Conservation (phyloP, 441 rosid genomes). For the Corymbia calophylla region DNA sequence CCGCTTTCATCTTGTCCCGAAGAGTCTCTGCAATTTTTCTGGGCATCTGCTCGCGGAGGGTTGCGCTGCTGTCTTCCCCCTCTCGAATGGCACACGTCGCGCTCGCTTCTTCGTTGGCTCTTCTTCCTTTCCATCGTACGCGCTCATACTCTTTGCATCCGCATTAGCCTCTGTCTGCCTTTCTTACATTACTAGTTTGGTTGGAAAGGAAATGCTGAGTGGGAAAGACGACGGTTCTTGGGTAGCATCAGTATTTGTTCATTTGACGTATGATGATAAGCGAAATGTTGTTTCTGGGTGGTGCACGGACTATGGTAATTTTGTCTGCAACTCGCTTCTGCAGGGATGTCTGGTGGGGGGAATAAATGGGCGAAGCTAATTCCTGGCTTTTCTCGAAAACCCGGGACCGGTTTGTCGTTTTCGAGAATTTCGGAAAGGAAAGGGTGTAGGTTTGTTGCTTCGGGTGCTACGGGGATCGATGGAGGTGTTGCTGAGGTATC, state of each 20-base stretch:
- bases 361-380: constrained; percentile 21
- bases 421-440: constrained; percentile 1
- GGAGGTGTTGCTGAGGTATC: constrained; percentile 29
- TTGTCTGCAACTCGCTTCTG: not conserved
- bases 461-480: constrained; percentile 20
- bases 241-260: not conserved
- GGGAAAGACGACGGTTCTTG: not conserved
- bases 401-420: constrained; percentile 16
- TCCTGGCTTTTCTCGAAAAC: constrained; percentile 18
- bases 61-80: not conserved
- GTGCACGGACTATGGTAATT: not conserved
- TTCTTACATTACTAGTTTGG: not conserved
- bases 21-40: not conserved
- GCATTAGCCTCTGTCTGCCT: not conserved
- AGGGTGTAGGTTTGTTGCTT: constrained; percentile 18
- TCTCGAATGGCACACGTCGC: constrained; percentile 13
- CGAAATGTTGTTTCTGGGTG: not conserved
- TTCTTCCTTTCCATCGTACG: constrained; percentile 31
- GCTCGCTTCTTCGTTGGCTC: constrained; percentile 23
- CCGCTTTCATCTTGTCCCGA: not conserved
- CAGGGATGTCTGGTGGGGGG: constrained; percentile 31
- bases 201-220: not conserved
- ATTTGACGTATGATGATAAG: not conserved
- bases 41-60: not conserved
- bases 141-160: not conserved